Evolutionary conservation across 1,139 yeast species (phyloP), one percentile per base, ranked within the genome.

Genomic region (Lodderomyces elongisporus): DNA sequence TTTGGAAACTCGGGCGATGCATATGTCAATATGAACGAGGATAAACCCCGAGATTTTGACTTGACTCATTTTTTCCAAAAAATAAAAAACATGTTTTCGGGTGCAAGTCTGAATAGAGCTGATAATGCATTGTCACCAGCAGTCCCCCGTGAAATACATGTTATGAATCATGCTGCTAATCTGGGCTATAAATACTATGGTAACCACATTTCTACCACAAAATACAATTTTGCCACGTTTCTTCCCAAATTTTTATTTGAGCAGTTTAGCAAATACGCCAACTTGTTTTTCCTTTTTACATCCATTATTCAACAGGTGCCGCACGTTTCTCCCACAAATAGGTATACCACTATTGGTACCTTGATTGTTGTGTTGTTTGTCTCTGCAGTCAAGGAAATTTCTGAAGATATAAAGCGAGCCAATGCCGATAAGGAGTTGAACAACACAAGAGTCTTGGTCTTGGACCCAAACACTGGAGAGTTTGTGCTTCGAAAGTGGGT

Each of bases 281-380:
- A 93, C 54, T 66, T 93, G 56, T 93, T 93, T 60, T 93, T 93
- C 57, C 63, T 93, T 35, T 85, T 87, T 64, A 93, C 99, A 1
- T 84, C 97, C 3, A 71, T 77, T 27, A 91, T 93, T 46, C 99
- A 93, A 62, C 99, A 93, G 56, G 97, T 93, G 10, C 99, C 98
- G 4, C 77, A 82, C 45, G 97, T 91, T 3, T 81, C 96, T 0
- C 99, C 99, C 4, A 93, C 98, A 0, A 93, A 91, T 58, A 67
- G 96, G 59, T 93, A 79, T 53, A 93, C 99, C 5, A 93, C 99
- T 0, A 85, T 91, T 37, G 95, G 95, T 25, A 93, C 98, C 0
- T 69, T 93, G 42, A 60, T 80, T 20, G 77, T 91, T 17, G 98
- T 93, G 23, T 66, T 93, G 38, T 51, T 82, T 21, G 96, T 91